phyloP scores from a whole-genome alignment of 176 grass and related monocot species.

The Lolium perenne region DNA sequence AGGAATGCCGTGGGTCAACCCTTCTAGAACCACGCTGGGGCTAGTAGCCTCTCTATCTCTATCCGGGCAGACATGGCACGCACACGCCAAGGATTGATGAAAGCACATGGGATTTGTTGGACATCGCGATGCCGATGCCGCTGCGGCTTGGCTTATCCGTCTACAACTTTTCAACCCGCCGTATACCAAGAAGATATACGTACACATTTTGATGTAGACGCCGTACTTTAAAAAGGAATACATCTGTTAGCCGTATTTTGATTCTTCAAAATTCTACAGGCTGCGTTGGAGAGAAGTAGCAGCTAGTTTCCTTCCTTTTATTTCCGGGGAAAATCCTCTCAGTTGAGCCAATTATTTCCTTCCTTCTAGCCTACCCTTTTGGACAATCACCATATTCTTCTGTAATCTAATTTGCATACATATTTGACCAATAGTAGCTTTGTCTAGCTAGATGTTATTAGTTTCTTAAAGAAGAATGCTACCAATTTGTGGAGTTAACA shows the following conservation, averaged over 20 bases:
- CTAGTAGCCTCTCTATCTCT: background rate
- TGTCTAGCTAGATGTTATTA: no score
- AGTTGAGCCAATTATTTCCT: background rate
- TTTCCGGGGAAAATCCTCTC: background rate
- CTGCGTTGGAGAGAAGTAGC: background rate
- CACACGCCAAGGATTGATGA: background rate
- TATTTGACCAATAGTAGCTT: background rate
- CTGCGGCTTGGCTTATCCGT: background rate
- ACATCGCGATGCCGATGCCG: background rate
- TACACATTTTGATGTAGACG: background rate
- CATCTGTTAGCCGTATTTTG: no score
- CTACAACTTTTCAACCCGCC: background rate
- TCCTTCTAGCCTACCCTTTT: background rate
- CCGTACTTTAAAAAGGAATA: no score
- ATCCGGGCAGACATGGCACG: background rate
- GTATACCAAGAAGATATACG: background rate
- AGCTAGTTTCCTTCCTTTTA: background rate
- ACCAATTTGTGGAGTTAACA: no score
- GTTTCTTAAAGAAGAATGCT: no score
- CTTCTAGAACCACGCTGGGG: constrained; percentile 36
- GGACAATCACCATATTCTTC: background rate
- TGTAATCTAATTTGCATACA: background rate
- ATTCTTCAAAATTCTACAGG: background rate
- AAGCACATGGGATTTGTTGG: background rate
- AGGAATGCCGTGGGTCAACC: background rate